Base-by-base conservation (phyloP, 2,329 filamentous ascomycete species). In the Stachybotrys chlorohalonatus region DNA sequence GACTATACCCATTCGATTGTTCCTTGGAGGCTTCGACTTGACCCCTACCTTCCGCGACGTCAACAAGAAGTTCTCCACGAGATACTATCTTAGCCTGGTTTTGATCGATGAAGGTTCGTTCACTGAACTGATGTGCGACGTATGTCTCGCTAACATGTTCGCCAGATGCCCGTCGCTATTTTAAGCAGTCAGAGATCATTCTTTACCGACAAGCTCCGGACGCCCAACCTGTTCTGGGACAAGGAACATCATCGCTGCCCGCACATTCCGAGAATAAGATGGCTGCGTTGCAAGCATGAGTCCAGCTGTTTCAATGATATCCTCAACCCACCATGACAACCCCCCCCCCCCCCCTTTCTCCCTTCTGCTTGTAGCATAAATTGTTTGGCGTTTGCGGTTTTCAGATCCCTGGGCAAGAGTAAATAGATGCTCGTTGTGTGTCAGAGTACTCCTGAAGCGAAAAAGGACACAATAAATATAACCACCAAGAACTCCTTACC, bases 61-160 rank as follows among this genome's bases (percentile, higher is more conserved):
- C 63, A 99, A 99, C 82, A 99, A 99, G 81, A 99, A 99, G 75
- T 99, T 96, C 73, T 97, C 93, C 31, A 97, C 93, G 45, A 82
- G 94, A 66, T 99, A 99, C 75, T 99, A 99, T 74, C 82, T 99
- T 59, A 96, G 92, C 69, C 76, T 99, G 58, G 94, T 99, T 24
- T 80, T 96, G 62, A 96, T 96, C 62, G 92, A 96, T 66, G 92
- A 96, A 83, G 90, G 90, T 89, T 73, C 62, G 77, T 70, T 31
- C 39, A 13, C 11, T n/a, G 17, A 31, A 24, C 15, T 4, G n/a
- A 17, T 15, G 32, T 15, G 9, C 11, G 48, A 30, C 48, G 2
- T 49, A 17, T 49, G 9, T 4, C 9, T 50, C 9, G 8, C 50
- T 45, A 24, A 13, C 52, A 51, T 63, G 57, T 46, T 39, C n/a